phyloP scores from a whole-genome alignment of 2,329 filamentous ascomycete species.

The Aspergillus ibericus region DNA sequence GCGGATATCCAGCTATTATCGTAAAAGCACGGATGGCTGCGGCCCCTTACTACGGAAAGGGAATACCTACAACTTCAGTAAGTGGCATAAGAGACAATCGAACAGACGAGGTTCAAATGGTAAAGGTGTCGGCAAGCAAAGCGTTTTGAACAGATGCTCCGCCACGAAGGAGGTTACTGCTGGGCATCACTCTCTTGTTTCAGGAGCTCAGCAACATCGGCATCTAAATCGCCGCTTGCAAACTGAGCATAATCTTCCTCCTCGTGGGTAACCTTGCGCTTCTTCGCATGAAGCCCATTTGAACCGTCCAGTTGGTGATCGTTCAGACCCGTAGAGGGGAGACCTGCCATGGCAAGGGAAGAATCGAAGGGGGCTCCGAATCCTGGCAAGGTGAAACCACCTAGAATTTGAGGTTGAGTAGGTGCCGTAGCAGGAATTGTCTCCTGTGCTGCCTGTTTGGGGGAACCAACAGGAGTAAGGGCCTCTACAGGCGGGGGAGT shows the following conservation, averaged over 20 bases:
- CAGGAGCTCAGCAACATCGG: slow-evolving; percentile 61
- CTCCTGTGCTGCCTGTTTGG: slow-evolving; percentile 37
- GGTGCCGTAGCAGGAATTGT: slow-evolving; percentile 27
- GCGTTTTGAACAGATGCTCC: background rate
- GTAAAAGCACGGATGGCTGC: background rate
- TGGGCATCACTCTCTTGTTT: slow-evolving; percentile 44
- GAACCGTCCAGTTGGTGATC: slow-evolving; percentile 26
- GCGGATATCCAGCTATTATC: background rate
- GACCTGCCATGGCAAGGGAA: slow-evolving; percentile 19
- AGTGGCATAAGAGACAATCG: background rate
- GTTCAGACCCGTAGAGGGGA: slow-evolving; percentile 19
- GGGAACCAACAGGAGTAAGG: slow-evolving; percentile 54
- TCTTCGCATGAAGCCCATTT: slow-evolving; percentile 43
- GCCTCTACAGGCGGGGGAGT: slow-evolving; percentile 72
- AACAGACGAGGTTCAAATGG: background rate
- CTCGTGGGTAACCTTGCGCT: slow-evolving; percentile 49
- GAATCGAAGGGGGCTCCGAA: slow-evolving; percentile 20
- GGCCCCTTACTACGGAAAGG: background rate
- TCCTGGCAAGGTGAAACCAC: slow-evolving; percentile 22
- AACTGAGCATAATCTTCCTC: slow-evolving; percentile 48
- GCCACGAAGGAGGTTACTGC: background rate
- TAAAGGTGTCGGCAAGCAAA: background rate
- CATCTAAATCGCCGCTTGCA: slow-evolving; percentile 58
- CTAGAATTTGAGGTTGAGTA: slow-evolving; percentile 15
- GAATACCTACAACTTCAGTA: background rate